A percentile compares a stretch with the other conserved stretches of the same genome.
These are phyloP conservation scores for Blastomyces silverae DNA, from an alignment of 2,329 filamentous ascomycete species.

Conservation along the genomic window DNA sequence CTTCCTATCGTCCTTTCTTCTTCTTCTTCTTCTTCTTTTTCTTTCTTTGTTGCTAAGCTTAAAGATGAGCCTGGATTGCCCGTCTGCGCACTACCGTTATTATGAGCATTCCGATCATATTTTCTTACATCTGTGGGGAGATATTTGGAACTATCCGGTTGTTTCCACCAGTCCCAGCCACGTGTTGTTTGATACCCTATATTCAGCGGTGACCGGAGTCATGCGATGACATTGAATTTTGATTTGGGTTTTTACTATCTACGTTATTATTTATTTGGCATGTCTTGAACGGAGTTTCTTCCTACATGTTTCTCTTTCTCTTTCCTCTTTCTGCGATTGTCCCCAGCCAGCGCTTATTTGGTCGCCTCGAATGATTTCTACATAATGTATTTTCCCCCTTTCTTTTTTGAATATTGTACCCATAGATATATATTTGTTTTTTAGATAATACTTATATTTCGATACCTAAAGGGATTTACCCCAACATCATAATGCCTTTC, in stretches of 20 bases:
- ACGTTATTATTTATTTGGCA: conserved; percentile 1
- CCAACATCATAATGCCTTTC: not conserved
- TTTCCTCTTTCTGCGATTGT: not conserved
- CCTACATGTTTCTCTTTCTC: not conserved
- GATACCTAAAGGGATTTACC: too few species aligned
- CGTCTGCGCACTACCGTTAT: not conserved
- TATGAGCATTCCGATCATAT: not conserved
- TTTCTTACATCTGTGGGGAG: not conserved
- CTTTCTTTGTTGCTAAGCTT: not conserved
- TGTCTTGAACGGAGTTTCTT: not conserved
- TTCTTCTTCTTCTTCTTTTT: not conserved
- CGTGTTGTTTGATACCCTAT: conserved; percentile 11
- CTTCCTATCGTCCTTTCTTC: not conserved
- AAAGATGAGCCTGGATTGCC: not conserved
- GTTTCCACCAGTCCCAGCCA: not conserved
- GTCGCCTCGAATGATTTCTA: conserved; percentile 3
- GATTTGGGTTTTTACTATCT: not conserved
- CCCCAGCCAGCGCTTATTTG: not conserved
- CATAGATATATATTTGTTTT: not conserved
- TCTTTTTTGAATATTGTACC: conserved; percentile 4
- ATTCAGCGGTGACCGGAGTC: conserved; percentile 5
- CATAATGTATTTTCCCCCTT: not conserved
- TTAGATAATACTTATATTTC: not conserved
- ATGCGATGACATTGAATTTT: conserved; percentile 1
- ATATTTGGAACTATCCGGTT: not conserved